Base-by-base conservation (phyloP, 2,329 filamentous ascomycete species). In the Cladosporium cucumerinum region DNA sequence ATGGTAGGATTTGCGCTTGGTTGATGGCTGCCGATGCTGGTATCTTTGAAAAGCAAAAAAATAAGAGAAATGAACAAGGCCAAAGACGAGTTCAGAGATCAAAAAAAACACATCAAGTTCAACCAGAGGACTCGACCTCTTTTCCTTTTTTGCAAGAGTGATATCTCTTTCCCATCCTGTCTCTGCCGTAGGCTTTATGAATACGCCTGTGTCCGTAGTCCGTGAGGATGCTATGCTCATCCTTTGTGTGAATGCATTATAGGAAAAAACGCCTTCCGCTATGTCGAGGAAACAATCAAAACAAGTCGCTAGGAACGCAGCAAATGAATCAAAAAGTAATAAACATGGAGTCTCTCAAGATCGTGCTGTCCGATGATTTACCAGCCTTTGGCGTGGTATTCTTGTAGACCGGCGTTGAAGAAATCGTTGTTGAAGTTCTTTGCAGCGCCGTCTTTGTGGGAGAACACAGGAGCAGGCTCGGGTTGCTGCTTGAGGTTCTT, bases 311-410 rank as follows among this genome's bases (percentile, higher is more conserved):
- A 30, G 43, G 49, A 62, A 55, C 60, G 60, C 60, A 55, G 60
- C 60, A 62, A 43, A 62, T 43, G 39, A 62, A 62, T 11, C 49
- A 62, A 46, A 49, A 26, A 43, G 48, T 18, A 32, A 30, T 28
- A 54, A 54, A 32, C 18, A 36, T 62, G 60, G 60, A 16, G 59
- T 61, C 59, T 34, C 59, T 61, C n/a, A 57, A 57, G 60, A 62
- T 43, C 60, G 49, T 62, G 60, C 60, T 61, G 58, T 39, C 59
- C 39, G 59, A 28, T n/a, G 11, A 25, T n/a, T 72, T 86, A 96
- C 92, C 92, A 96, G 73, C 92, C 92, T 76, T 92, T 91, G 68
- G 89, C 85, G 76, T 96, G 90, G 79, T 95, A 96, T 73, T 93
- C 91, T 75, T 87, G 87, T n/a, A 91, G 86, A 52, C 92, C 92